Percentiles rank a stretch among this genome's conserved stretches.
These are phyloP conservation scores for Oryza glumipatula DNA, from an alignment of 176 grass and related monocot species.

Conservation along the genomic window DNA sequence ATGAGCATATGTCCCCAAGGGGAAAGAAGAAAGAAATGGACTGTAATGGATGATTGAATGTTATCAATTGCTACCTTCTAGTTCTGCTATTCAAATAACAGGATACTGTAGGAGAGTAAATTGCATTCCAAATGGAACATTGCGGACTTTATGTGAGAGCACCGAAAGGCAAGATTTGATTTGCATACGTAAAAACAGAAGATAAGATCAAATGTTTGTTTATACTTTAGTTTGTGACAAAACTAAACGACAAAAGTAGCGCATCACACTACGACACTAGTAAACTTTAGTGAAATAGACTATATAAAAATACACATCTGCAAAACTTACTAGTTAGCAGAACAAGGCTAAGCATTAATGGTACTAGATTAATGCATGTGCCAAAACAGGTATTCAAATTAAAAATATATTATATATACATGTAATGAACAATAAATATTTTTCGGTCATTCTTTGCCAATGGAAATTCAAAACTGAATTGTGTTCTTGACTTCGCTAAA, in stretches of 20 bases:
- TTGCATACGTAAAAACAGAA: neutral
- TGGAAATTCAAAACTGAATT: neutral
- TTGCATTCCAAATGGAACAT: neutral
- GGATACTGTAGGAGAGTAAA: neutral
- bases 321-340: neutral
- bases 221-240: slow-evolving; percentile 19
- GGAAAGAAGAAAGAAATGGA: neutral
- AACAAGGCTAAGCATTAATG: neutral
- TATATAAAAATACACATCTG: neutral
- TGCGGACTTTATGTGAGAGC: neutral
- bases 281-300: slow-evolving; percentile 5
- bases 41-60: neutral
- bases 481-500: neutral
- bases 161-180: neutral
- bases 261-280: neutral
- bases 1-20: neutral
- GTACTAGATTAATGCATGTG: neutral
- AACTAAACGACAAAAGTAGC: slow-evolving; percentile 22
- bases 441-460: neutral
- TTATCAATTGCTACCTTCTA: neutral
- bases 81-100: neutral
- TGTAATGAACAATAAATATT: neutral
- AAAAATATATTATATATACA: neutral
- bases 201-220: slow-evolving; percentile 3
- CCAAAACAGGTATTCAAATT: neutral